phyloP scores from a whole-genome alignment of 2,329 filamentous ascomycete species.

The Aureobasidium subglaciale region DNA sequence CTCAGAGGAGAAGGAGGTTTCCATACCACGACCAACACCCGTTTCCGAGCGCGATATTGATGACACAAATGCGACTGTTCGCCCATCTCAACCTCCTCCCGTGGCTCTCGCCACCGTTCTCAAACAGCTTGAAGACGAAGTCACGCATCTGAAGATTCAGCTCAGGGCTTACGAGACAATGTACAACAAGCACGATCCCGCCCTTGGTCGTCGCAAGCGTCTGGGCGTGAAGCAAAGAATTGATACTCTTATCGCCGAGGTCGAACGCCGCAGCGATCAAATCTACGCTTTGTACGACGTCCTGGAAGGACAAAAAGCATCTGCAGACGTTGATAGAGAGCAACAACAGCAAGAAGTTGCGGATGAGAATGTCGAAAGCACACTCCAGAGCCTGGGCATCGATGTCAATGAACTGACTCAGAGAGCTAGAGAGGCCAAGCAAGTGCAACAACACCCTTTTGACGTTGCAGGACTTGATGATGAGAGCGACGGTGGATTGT shows the following conservation, averaged over 20 bases:
- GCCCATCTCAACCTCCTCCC: constrained; percentile 58
- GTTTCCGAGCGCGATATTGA: constrained; percentile 31
- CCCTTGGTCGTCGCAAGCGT: constrained; percentile 58
- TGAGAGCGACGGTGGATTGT: constrained; percentile 14
- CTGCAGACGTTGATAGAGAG: constrained; percentile 42
- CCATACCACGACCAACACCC: constrained; percentile 35
- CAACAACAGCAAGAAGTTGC: constrained; percentile 20
- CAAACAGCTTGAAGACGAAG: constrained; percentile 73
- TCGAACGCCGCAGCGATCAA: constrained; percentile 69
- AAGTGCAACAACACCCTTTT: not conserved
- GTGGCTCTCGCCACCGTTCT: constrained; percentile 74
- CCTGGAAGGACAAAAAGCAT: constrained; percentile 64
- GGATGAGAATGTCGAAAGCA: constrained; percentile 35
- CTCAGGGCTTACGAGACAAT: constrained; percentile 54
- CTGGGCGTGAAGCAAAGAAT: constrained; percentile 56
- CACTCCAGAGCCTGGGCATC: constrained; percentile 35
- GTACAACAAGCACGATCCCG: constrained; percentile 62
- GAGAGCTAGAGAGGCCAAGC: not conserved
- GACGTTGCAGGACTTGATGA: constrained; percentile 21
- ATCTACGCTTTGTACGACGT: constrained; percentile 81
- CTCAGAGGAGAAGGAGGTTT: constrained; percentile 26
- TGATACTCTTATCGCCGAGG: constrained; percentile 52
- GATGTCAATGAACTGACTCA: constrained; percentile 28
- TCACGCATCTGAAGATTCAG: constrained; percentile 65
- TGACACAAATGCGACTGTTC: constrained; percentile 53